Percentiles rank a stretch among this genome's conserved stretches.
phyloP scores from a whole-genome alignment of 2,329 filamentous ascomycete species.

The Colletotrichum graminicola region DNA sequence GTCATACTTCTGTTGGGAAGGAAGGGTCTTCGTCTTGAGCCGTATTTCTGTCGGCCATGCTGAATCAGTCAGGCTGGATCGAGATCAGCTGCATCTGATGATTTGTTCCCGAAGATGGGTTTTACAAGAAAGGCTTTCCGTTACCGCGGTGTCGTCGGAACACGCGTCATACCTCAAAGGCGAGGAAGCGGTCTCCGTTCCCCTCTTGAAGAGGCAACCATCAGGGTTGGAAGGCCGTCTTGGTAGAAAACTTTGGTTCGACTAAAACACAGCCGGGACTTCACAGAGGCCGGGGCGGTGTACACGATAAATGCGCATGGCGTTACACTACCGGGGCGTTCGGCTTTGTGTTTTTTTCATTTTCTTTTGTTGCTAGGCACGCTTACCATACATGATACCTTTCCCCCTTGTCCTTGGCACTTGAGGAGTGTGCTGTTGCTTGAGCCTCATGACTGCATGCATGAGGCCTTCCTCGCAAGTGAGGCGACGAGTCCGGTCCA shows the following conservation, averaged over 20 bases:
- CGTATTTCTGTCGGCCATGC: not conserved
- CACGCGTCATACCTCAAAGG: not conserved
- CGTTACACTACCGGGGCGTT: slow-evolving; percentile 8
- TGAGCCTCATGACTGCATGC: not conserved
- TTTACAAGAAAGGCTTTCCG: not conserved
- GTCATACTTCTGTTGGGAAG: slow-evolving; percentile 54
- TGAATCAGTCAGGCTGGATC: not conserved
- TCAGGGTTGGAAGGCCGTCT: too few species aligned
- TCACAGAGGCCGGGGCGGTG: not conserved
- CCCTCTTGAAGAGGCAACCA: not conserved
- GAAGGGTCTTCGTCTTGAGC: not conserved
- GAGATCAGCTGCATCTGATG: not conserved
- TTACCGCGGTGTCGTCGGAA: too few species aligned
- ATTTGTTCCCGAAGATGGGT: not conserved
- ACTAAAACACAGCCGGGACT: not conserved
- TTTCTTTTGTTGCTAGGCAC: too few species aligned
- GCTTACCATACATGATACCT: slow-evolving; percentile 12
- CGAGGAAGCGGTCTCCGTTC: too few species aligned
- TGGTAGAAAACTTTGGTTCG: not conserved
- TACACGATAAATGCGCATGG: slow-evolving; percentile 24
- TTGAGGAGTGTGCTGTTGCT: not conserved
- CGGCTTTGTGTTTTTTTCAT: not conserved
- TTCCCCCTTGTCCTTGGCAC: not conserved
- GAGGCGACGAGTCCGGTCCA: not conserved
- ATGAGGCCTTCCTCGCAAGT: not conserved